Conservation (phyloP, 2,329 filamentous ascomycete species). For the Fusarium stilboides region DNA sequence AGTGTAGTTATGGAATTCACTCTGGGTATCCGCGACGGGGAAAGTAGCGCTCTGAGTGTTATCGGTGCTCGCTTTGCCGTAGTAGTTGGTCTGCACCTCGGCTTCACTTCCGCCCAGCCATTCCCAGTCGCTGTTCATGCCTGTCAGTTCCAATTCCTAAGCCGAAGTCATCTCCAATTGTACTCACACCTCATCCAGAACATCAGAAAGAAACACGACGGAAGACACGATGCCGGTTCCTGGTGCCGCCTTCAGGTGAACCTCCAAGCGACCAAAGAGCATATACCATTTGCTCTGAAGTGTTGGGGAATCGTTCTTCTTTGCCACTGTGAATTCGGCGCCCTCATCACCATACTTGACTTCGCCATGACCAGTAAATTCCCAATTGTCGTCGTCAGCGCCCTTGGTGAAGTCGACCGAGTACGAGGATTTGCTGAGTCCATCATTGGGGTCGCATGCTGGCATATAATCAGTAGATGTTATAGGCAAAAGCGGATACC, state of each 20-base stretch:
- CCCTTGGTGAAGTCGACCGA: slow-evolving; percentile 42
- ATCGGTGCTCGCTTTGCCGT: slow-evolving; percentile 74
- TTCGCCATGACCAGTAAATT: slow-evolving; percentile 34
- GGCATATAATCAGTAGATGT: background rate
- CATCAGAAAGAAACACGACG: slow-evolving; percentile 81
- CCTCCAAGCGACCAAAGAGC: slow-evolving; percentile 84
- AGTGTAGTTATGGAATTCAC: slow-evolving; percentile 72
- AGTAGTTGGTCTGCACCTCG: slow-evolving; percentile 84
- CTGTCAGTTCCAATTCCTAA: background rate
- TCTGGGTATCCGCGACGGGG: slow-evolving; percentile 49
- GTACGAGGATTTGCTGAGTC: slow-evolving; percentile 38
- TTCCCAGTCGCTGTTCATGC: slow-evolving; percentile 73
- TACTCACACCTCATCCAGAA: slow-evolving; percentile 67
- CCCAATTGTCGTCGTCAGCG: slow-evolving; percentile 43
- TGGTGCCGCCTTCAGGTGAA: slow-evolving; percentile 78
- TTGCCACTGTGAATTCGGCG: slow-evolving; percentile 67
- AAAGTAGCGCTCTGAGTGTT: slow-evolving; percentile 49
- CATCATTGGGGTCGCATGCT: slow-evolving; percentile 29
- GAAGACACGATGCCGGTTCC: slow-evolving; percentile 84
- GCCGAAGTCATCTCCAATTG: background rate
- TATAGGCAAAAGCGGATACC: background rate
- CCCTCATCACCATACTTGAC: slow-evolving; percentile 39
- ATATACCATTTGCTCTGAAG: slow-evolving; percentile 83
- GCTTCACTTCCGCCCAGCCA: slow-evolving; percentile 77
- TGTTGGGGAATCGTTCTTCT: slow-evolving; percentile 69